Evolutionary conservation across 2,329 filamentous ascomycete species (phyloP), one percentile per base, ranked within the genome.

Genomic region (Colletotrichum magnum): DNA sequence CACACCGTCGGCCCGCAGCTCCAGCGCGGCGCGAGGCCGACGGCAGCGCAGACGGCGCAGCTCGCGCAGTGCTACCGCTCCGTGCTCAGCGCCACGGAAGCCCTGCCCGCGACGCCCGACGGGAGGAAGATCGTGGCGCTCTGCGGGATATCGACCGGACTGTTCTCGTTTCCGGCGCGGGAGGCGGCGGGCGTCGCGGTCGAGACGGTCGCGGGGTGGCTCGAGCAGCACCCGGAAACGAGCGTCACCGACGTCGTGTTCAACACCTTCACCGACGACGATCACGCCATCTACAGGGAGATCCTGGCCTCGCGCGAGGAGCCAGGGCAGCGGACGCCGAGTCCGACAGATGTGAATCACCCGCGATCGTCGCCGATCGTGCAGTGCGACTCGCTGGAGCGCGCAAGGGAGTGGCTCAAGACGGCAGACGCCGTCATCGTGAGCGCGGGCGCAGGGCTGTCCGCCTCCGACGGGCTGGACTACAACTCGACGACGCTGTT

Each of bases 1-100:
- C 79, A 80, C 56, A 79, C 78, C 10, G 78, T 79, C 4, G 79
- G 79, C 6, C 79, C 79, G 6, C 75, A 77, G 70, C 72, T 80
- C 18, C 57, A 58, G 6, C 71, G 62, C 26, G 75, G 75, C 26
- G 57, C 70, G 7, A 50, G 43, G 6, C 76, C 77, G 2, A 72
- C 66, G 6, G 60, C 61, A 9, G 68, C 59, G 41, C 63, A 74
- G 15, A 66, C 68, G 13, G 65, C 64, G 3, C 71, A 77, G 41
- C 73, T 80, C 5, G 69, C 70, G 6, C 71, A 74, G 21, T 79
- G 78, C 59, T 80, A 80, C 58, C 59, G 59, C 6, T 77, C 74
- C 32, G 76, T 78, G 13, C 72, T 80, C 3, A 71, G 75, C 13
- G 74, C 73, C 32, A 73, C 73, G 6, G 78, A 80, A 26, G 26